Evolutionary conservation across 2,329 filamentous ascomycete species (phyloP).

Genomic region (Aureobasidium subglaciale): DNA sequence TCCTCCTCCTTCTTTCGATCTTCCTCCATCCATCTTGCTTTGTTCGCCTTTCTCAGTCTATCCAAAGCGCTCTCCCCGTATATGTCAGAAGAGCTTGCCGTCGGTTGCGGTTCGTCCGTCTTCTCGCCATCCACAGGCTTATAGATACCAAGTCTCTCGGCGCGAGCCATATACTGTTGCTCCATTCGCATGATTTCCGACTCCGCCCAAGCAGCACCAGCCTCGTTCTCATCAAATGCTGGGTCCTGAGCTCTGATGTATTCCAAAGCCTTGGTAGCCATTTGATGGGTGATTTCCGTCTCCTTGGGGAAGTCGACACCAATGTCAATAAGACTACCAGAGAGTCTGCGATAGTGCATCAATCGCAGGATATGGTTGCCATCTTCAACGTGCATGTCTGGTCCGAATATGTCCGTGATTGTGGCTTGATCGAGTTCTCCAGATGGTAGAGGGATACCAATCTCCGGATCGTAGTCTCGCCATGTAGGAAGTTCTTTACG

Average conservation of each 20-base stretch:
- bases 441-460: constrained; percentile 29
- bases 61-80: constrained; percentile 25
- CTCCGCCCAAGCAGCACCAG: constrained; percentile 28
- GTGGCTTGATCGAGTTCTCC: constrained; percentile 25
- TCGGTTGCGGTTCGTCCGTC: constrained; percentile 23
- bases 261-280: constrained; percentile 27
- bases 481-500: constrained; percentile 24
- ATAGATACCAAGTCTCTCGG: constrained; percentile 30
- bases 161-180: constrained; percentile 25
- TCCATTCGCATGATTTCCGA: constrained; percentile 27
- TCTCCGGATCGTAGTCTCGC: constrained; percentile 32
- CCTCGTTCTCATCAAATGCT: constrained; percentile 29
- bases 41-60: constrained; percentile 23
- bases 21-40: constrained; percentile 20
- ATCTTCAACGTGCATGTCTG: constrained; percentile 25
- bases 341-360: constrained; percentile 31
- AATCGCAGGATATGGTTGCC: constrained; percentile 32
- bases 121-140: constrained; percentile 20
- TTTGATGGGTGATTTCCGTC: constrained; percentile 22
- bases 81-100: constrained; percentile 22
- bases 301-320: constrained; percentile 27
- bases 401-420: constrained; percentile 27
- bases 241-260: constrained; percentile 27
- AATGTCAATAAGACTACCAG: constrained; percentile 31
- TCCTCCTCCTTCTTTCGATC: constrained; percentile 23